A percentile compares a stretch with the other conserved stretches of the same genome.
Conservation (phyloP, 441 rosid genomes). For the Daphne laureola region DNA sequence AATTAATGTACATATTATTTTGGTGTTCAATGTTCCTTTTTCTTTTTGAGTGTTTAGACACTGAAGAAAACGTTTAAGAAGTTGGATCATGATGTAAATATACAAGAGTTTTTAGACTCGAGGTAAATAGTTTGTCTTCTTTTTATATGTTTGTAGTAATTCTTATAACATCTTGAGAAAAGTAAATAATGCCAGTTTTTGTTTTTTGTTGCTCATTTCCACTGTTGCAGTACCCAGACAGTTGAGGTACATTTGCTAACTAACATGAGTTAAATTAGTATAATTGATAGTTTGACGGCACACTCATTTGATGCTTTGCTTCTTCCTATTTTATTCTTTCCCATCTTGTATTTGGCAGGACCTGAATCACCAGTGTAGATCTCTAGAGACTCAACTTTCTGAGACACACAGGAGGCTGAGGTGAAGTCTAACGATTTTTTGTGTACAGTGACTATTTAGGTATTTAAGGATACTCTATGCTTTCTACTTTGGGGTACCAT, state of each 20-base stretch:
- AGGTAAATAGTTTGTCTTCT: conserved; percentile 33
- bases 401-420: conserved; percentile 56
- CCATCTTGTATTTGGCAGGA: conserved; percentile 34
- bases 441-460: neutral
- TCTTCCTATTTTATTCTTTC: conserved; percentile 12
- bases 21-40: conserved; percentile 10
- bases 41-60: conserved; percentile 54
- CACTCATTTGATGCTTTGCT: neutral
- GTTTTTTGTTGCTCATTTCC: conserved; percentile 20
- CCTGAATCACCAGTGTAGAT: conserved; percentile 38
- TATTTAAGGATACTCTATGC: neutral
- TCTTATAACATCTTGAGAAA: conserved; percentile 9
- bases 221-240: conserved; percentile 54
- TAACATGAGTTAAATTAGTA: conserved; percentile 3
- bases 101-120: conserved; percentile 59
- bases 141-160: neutral
- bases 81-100: conserved; percentile 74
- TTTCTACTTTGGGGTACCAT: neutral
- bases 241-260: conserved; percentile 43
- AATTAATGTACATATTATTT: no score
- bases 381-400: conserved; percentile 50
- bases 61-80: conserved; percentile 69
- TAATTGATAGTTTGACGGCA: neutral
- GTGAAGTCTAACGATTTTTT: conserved; percentile 25
- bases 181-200: conserved; percentile 1